A percentile compares a stretch with the other conserved stretches of the same genome.
Evolutionary conservation across 164 flowering plant genomes (phyloP).

Genomic region (Nelumbo lutea): DNA sequence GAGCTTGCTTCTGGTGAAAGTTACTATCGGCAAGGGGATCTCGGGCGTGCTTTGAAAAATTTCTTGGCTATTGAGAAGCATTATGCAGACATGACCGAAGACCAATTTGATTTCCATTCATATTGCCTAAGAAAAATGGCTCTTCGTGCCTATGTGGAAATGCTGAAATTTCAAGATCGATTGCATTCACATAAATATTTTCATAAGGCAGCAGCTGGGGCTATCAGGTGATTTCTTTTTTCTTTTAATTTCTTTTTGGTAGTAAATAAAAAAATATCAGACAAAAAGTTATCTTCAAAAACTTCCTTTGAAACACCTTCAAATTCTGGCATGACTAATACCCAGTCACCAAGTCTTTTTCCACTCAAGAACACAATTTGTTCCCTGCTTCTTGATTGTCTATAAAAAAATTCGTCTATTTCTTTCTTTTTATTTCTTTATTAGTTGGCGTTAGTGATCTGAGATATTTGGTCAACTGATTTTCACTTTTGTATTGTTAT

Average conservation of each 20-base stretch:
- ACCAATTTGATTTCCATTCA: constrained; percentile 98
- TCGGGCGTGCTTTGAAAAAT: constrained; percentile 90
- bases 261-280: neutral
- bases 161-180: constrained; percentile 95
- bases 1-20: constrained; percentile 99
- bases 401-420: no score
- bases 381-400: no score
- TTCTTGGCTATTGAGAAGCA: constrained; percentile 98
- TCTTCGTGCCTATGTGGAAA: constrained; percentile 85
- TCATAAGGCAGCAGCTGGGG: constrained; percentile 94
- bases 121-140: constrained; percentile 99
- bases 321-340: no score
- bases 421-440: no score
- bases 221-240: constrained; percentile 59
- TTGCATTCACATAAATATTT: constrained; percentile 90
- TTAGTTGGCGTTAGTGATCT: no score
- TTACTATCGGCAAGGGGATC: constrained; percentile 94
- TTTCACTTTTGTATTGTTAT: no score
- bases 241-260: neutral
- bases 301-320: no score
- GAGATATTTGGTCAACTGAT: no score
- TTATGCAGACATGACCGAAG: constrained; percentile 97
- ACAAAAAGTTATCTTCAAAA: no score
- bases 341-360: no score
- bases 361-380: no score